Percentiles rank a stretch among this genome's conserved stretches.
Conservation (phyloP, 2,329 filamentous ascomycete genomes). For the Arachnomyces sp. region DNA sequence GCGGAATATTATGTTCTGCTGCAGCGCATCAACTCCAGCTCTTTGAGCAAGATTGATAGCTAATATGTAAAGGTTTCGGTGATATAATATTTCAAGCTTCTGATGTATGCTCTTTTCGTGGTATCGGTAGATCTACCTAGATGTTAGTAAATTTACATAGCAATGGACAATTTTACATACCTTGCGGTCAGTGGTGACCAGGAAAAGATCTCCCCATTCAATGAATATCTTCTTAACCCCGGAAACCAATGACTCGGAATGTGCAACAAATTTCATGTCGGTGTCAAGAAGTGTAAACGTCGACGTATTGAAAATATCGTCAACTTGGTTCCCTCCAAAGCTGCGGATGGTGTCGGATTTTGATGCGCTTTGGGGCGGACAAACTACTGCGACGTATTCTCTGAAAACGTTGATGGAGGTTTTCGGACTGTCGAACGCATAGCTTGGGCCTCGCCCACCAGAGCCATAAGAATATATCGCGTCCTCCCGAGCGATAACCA, state of each 20-base stretch:
- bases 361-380: constrained; percentile 56
- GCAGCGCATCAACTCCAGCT: constrained; percentile 65
- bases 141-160: constrained; percentile 15
- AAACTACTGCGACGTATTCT: constrained; percentile 80
- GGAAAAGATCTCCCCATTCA: constrained; percentile 85
- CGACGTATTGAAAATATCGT: constrained; percentile 75
- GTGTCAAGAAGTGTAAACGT: constrained; percentile 89
- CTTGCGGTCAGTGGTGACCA: constrained; percentile 89
- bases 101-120: constrained; percentile 86
- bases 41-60: constrained; percentile 92
- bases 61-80: constrained; percentile 82
- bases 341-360: constrained; percentile 58
- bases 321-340: constrained; percentile 63
- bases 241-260: constrained; percentile 75
- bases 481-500: constrained; percentile 89
- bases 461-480: constrained; percentile 88
- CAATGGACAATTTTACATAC: constrained; percentile 38
- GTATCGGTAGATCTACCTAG: constrained; percentile 64
- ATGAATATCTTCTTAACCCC: constrained; percentile 72
- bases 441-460: constrained; percentile 76
- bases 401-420: constrained; percentile 68
- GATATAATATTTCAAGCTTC: constrained; percentile 86
- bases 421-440: constrained; percentile 87
- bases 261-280: constrained; percentile 79
- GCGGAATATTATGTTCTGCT: constrained; percentile 86